Percentiles rank a stretch among this genome's conserved stretches.
Conservation (phyloP, 2,329 filamentous ascomycete genomes). For the Epichloe uncinata region DNA sequence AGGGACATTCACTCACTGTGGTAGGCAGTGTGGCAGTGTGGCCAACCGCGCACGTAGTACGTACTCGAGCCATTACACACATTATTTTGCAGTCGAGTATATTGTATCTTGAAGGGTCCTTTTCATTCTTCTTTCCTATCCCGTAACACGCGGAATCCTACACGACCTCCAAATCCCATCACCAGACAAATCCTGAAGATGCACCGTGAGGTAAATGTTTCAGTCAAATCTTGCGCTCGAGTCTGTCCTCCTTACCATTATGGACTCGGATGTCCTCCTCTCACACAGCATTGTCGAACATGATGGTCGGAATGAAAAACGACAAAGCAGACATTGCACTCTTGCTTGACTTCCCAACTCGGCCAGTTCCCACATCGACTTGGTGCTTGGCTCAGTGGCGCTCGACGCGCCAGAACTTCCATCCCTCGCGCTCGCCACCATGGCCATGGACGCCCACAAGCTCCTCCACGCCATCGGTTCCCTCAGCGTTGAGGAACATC, state of each 20-base stretch:
- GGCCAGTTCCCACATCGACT: background rate
- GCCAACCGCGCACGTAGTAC: too few species aligned
- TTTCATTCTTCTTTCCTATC: too few species aligned
- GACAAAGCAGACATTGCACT: background rate
- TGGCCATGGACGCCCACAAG: conserved; percentile 68
- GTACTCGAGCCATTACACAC: too few species aligned
- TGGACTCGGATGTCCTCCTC: background rate
- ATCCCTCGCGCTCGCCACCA: conserved; percentile 58
- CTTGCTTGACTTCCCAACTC: background rate
- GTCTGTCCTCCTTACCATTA: background rate
- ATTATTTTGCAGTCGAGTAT: too few species aligned
- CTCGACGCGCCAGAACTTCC: conserved; percentile 74
- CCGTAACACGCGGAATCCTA: too few species aligned
- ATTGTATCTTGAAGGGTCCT: too few species aligned
- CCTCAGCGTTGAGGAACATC: conserved; percentile 66
- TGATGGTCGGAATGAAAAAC: background rate
- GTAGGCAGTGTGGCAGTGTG: too few species aligned
- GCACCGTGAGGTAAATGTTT: background rate
- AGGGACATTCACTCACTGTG: too few species aligned
- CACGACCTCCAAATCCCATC: conserved; percentile 7
- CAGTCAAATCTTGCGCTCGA: background rate
- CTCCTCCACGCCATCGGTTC: conserved; percentile 71
- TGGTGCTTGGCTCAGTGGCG: conserved; percentile 17
- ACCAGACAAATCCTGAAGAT: conserved; percentile 13
- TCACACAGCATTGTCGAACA: background rate